Conservation (phyloP, 2,329 filamentous ascomycete genomes). For the Cladobotryum mycophilum region DNA sequence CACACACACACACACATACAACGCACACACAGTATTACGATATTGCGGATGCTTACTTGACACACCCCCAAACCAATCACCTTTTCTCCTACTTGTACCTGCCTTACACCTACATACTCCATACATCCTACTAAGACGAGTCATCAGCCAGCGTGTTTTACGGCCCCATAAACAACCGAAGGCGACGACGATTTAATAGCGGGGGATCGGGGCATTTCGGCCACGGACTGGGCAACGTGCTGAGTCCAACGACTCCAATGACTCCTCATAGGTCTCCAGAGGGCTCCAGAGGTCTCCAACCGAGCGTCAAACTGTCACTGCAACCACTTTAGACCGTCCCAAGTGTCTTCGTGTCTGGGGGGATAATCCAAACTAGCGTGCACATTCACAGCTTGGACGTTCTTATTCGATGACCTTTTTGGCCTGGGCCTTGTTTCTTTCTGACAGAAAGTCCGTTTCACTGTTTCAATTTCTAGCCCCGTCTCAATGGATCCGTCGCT, state of each 20-base stretch:
- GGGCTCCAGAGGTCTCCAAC: neutral
- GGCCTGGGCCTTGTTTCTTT: neutral
- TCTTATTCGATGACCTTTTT: conserved; percentile 10
- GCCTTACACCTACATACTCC: no score
- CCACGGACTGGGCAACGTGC: conserved; percentile 21
- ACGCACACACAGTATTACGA: no score
- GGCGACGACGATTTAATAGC: neutral
- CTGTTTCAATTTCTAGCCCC: neutral
- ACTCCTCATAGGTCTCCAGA: neutral
- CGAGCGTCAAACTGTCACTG: neutral
- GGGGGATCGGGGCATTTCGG: conserved; percentile 19
- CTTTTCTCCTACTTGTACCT: no score
- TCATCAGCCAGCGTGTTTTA: no score
- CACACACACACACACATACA: no score
- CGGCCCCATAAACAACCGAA: neutral
- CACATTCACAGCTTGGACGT: conserved; percentile 9
- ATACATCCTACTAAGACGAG: no score
- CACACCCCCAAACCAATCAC: no score
- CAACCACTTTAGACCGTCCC: conserved; percentile 3
- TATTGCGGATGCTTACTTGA: no score
- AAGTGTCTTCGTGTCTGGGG: neutral
- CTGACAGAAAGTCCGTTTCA: no score
- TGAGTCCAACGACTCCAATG: conserved; percentile 1
- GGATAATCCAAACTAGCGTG: conserved; percentile 10
- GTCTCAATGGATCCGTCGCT: neutral